Evolutionary conservation across 768 basidiomycete species (phyloP).

Genomic region (Pseudohyphozyma bogoriensis): DNA sequence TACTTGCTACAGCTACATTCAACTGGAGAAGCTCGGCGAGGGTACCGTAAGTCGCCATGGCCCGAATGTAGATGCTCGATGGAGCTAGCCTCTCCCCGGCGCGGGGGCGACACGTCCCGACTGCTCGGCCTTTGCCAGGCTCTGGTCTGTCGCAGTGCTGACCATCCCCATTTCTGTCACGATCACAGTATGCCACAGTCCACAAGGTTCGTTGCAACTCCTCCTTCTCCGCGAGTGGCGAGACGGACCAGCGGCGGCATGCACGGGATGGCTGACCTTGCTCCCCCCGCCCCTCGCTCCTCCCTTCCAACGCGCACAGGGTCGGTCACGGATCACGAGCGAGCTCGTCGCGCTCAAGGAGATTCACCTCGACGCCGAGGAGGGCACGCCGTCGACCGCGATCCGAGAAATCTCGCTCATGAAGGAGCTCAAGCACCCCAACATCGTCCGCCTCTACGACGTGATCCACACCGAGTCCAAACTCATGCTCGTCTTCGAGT

Average conservation of each 20-base stretch:
- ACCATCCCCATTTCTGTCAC: background rate
- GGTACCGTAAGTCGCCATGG: constrained; percentile 19
- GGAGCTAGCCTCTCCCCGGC: constrained; percentile 15
- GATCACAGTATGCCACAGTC: constrained; percentile 42
- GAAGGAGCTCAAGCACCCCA: constrained; percentile 98
- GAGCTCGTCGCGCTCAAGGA: constrained; percentile 98
- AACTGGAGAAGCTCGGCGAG: constrained; percentile 47
- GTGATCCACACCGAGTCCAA: constrained; percentile 99
- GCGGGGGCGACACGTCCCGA: background rate
- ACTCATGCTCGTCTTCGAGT: constrained; percentile 96
- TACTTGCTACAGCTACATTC: constrained; percentile 45
- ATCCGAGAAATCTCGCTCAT: constrained; percentile 98
- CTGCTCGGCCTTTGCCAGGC: background rate
- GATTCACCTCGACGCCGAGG: constrained; percentile 97
- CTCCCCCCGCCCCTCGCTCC: too few relatives aligned
- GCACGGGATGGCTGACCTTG: too few relatives aligned
- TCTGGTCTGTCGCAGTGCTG: constrained; percentile 3
- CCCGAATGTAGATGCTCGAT: too few relatives aligned
- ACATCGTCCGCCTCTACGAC: constrained; percentile 95
- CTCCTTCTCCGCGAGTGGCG: too few relatives aligned
- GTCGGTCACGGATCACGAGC: constrained; percentile 91
- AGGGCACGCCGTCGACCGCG: constrained; percentile 95
- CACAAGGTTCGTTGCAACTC: constrained; percentile 38
- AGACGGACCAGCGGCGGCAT: too few relatives aligned
- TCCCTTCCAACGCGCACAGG: constrained; percentile 43